phyloP scores from a whole-genome alignment of 1,284 basidiomycete genomes.

The Ustilago trichophora region DNA sequence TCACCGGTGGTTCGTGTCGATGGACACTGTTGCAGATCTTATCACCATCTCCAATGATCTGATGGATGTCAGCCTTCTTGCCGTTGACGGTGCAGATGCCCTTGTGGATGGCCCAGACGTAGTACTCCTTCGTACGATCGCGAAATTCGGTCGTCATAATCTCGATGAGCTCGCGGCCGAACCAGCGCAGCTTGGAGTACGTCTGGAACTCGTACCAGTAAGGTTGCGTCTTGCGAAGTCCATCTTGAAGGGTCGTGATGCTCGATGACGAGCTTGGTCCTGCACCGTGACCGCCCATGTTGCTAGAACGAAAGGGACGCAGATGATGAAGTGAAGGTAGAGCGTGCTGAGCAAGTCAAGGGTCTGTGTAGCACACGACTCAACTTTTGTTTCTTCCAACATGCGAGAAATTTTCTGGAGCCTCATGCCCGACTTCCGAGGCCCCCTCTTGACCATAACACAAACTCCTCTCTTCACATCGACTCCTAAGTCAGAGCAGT shows the following conservation, averaged over 20 bases:
- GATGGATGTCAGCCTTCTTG: constrained; percentile 78
- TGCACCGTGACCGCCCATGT: constrained; percentile 17
- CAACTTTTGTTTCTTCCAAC: too few species aligned
- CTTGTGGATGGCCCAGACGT: constrained; percentile 76
- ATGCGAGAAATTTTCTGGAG: too few species aligned
- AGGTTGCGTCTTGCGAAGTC: constrained; percentile 39
- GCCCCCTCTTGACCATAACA: too few species aligned
- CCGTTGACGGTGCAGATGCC: constrained; percentile 95
- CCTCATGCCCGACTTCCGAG: too few species aligned
- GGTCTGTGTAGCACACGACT: too few species aligned
- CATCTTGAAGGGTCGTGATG: constrained; percentile 13
- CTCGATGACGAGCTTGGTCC: neutral
- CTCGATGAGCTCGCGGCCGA: constrained; percentile 77
- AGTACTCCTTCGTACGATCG: constrained; percentile 67
- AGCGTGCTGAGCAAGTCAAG: too few species aligned
- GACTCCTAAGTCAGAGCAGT: too few species aligned
- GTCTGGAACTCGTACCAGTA: constrained; percentile 70
- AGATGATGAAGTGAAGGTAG: too few species aligned
- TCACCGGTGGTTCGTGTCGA: constrained; percentile 94
- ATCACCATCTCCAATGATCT: constrained; percentile 85
- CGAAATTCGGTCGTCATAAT: constrained; percentile 67
- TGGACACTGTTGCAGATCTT: constrained; percentile 89
- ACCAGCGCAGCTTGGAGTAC: constrained; percentile 90
- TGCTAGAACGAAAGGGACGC: neutral
- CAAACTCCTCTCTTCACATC: too few species aligned